Evolutionary conservation across 345 rosid species (phyloP).

Genomic region (Eucalyptus melliodora): DNA sequence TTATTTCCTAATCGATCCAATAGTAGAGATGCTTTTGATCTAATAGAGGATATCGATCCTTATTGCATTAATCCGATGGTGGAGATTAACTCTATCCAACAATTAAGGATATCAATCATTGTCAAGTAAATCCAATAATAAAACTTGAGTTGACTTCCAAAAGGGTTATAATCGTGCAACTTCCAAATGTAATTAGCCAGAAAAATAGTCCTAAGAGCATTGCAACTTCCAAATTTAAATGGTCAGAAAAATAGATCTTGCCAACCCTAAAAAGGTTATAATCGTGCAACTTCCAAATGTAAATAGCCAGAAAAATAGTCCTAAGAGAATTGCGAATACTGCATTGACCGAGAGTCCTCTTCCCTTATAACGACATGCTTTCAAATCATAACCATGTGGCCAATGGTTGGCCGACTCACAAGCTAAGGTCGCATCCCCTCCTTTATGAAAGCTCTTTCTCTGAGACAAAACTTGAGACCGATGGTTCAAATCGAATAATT

Average conservation of each 20-base stretch:
- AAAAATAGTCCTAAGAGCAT: too few relatives aligned
- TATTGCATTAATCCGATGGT: too few relatives aligned
- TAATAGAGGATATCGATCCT: too few relatives aligned
- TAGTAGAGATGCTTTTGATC: too few relatives aligned
- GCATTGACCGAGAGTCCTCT: neutral
- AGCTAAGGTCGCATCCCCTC: neutral
- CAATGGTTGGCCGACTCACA: neutral
- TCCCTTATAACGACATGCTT: neutral
- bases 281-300: neutral
- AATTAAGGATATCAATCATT: too few relatives aligned
- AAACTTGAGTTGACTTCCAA: too few relatives aligned
- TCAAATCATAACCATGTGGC: neutral
- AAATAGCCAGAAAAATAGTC: neutral
- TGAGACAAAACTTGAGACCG: too few relatives aligned
- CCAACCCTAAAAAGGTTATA: too few relatives aligned
- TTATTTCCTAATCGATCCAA: too few relatives aligned
- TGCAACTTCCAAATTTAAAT: neutral
- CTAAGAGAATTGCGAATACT: neutral
- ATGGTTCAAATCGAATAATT: neutral
- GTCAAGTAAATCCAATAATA: too few relatives aligned
- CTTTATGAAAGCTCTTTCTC: neutral
- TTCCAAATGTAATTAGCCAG: neutral
- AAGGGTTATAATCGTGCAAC: neutral
- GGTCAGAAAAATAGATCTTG: neutral
- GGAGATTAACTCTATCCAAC: too few relatives aligned